These are phyloP conservation scores for Phytophthora melonis DNA, from an alignment of 352 stramenopile genomes.

Conservation along the genomic window DNA sequence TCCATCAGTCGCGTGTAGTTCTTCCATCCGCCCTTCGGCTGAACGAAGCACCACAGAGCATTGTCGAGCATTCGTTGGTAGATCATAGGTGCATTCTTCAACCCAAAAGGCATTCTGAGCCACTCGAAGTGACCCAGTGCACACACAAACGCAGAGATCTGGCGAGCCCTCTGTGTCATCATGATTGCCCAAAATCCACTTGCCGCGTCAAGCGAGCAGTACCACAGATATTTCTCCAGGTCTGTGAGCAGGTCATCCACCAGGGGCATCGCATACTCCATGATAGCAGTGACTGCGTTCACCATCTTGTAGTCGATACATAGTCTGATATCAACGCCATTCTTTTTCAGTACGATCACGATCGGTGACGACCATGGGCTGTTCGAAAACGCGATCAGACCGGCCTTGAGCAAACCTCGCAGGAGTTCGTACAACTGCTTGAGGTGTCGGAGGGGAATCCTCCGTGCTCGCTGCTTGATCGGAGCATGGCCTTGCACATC, in stretches of 20 bases:
- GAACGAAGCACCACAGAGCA: no score
- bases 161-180: not conserved
- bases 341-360: not conserved
- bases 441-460: no score
- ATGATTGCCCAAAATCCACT: not conserved
- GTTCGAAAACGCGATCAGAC: not conserved
- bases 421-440: no score
- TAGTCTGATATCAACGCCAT: no score
- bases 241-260: not conserved
- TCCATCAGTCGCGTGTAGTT: no score
- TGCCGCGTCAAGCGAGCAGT: no score
- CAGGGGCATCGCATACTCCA: not conserved
- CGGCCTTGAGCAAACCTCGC: no score
- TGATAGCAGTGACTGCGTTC: not conserved
- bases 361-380: not conserved
- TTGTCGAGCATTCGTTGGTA: no score
- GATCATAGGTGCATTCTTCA: no score
- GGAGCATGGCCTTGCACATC: not conserved
- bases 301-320: constrained; percentile 4
- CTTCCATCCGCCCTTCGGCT: no score
- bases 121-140: not conserved
- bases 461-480: not conserved
- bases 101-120: no score
- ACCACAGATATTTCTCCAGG: not conserved
- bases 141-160: not conserved